These are phyloP conservation scores for Mallotus japonicus DNA, from an alignment of 441 rosid species.

Conservation along the genomic window DNA sequence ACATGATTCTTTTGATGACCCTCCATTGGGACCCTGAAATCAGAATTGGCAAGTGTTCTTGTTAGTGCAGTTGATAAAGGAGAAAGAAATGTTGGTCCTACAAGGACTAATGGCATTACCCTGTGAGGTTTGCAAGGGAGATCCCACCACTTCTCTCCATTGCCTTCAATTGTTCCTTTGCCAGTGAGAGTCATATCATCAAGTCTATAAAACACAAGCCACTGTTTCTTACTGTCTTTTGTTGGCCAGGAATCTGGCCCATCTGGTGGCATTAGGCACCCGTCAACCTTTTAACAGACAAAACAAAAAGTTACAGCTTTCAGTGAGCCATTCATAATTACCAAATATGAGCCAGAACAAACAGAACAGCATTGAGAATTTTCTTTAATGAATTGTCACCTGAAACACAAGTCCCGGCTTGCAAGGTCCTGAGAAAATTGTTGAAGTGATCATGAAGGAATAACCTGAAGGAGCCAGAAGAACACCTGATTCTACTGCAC, in stretches of 20 bases:
- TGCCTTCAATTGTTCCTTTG: slow-evolving; percentile 85
- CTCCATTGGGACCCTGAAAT: slow-evolving; percentile 71
- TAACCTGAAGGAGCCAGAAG: slow-evolving; percentile 69
- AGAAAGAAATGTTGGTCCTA: neutral
- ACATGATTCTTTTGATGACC: slow-evolving; percentile 61
- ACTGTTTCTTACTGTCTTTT: slow-evolving; percentile 70
- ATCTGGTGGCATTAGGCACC: slow-evolving; percentile 81
- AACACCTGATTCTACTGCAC: slow-evolving; percentile 62
- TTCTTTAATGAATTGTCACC: slow-evolving; percentile 32
- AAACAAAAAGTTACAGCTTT: neutral
- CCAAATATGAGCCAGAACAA: neutral
- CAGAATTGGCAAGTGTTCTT: neutral
- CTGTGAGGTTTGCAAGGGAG: slow-evolving; percentile 98
- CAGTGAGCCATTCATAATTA: neutral
- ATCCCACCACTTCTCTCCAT: slow-evolving; percentile 98
- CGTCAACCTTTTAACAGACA: slow-evolving; percentile 53
- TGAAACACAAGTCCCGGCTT: slow-evolving; percentile 73
- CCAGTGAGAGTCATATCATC: slow-evolving; percentile 64
- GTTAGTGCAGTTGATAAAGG: neutral
- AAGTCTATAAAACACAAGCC: slow-evolving; percentile 88
- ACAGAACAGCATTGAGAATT: neutral
- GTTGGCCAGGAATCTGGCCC: slow-evolving; percentile 92
- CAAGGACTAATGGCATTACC: slow-evolving; percentile 37
- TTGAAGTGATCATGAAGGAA: slow-evolving; percentile 70
- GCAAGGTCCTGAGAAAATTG: slow-evolving; percentile 93